Base-by-base conservation (phyloP, 228 moss, liverwort and hornwort genomes). In the Sphagnum fallax region DNA sequence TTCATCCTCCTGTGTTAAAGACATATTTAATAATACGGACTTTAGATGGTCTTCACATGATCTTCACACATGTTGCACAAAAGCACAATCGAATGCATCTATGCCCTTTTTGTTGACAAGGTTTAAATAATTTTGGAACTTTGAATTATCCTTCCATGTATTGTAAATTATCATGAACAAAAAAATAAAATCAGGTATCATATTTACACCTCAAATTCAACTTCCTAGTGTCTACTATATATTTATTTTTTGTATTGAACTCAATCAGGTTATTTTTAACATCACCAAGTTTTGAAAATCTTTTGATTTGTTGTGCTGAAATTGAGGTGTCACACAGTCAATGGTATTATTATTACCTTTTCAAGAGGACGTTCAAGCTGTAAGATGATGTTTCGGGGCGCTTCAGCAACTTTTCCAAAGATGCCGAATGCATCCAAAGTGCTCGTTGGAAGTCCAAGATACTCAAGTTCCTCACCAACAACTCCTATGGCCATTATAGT, bases 301-400 rank as follows among this genome's bases (percentile, higher is more conserved):
- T 65, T 50, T 50, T 65, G 11, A 11, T 14, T 10, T 18, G 47
- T 65, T 65, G 65, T 13, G 49, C 15, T 62, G 6, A 65, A 64
- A 65, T 65, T 65, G 47, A 32, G 32, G 32, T 32, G 32, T 32
- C 32, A 32, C 32, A 32, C 32, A 32, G 32, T 32, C 4, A 51
- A 6, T 6, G 12, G 14, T 16, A 51, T 69, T 1, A 52, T 49
- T 16, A 60, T 50, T 57, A 91, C 90, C 76, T 93, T 70, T 52
- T 77, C 77, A 69, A 87, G 78, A 65, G 76, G 75, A 62, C 91
- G 83, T 76, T 93, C 87, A 68, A 93, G 91, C 76, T 93, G 87
- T 77, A 93, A 68, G 49, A 82, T 83, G 52, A 93, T 83, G 64
- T 75, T 73, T 59, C 90, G 90, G 75, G 73, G 63, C 0, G 76